Evolutionary conservation across 2,329 filamentous ascomycete species (phyloP), one percentile per base, ranked within the genome.

Genomic region (Myriangium duriaei): DNA sequence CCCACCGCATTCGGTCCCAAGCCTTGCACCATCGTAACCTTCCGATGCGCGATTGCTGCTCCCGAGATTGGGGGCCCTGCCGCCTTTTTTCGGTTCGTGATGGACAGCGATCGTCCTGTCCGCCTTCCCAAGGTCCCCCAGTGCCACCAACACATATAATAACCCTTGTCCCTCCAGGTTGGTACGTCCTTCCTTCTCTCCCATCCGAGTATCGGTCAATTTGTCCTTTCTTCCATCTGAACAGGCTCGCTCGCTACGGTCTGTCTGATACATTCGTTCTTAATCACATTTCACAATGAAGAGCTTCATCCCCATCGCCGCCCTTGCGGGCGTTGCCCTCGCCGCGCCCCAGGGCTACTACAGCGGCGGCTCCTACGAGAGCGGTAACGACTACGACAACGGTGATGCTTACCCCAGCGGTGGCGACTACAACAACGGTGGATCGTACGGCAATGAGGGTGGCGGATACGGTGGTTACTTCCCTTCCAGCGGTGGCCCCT

Each of bases 221-320:
- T 26, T 26, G 21, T 39, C 36, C 32, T 28, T 13, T 18, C 15
- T n/a, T 29, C 15, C 14, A 37, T 24, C 30, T 24, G 18, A 19
- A 15, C 29, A 33, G 36, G 32, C 36, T 39, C 36, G 30, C 32
- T 39, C 36, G 36, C 36, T 39, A 39, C 36, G 36, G 36, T 39
- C 36, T 39, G 36, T 21, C n/a, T 18, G 24, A 13, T 29, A 31
- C 14, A 26, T 26, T 26, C 21, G 21, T 26, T 26, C 21, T 26
- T 26, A n/a, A 26, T 7, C n/a, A 28, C n/a, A 26, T n/a, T 26
- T 31, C 15, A 38, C 16, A 9, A 39, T 39, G 36, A 39, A 39
- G 36, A 32, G 28, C 36, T 39, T 39, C 36, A 30, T 33, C 32
- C 36, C 36, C 17, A 14, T 39, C 12, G n/a, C 32, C 36, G 36